Percentiles rank a stretch among this genome's conserved stretches.
Conservation (phyloP, 768 basidiomycete species). For the Tricholoma bakamatsutake region DNA sequence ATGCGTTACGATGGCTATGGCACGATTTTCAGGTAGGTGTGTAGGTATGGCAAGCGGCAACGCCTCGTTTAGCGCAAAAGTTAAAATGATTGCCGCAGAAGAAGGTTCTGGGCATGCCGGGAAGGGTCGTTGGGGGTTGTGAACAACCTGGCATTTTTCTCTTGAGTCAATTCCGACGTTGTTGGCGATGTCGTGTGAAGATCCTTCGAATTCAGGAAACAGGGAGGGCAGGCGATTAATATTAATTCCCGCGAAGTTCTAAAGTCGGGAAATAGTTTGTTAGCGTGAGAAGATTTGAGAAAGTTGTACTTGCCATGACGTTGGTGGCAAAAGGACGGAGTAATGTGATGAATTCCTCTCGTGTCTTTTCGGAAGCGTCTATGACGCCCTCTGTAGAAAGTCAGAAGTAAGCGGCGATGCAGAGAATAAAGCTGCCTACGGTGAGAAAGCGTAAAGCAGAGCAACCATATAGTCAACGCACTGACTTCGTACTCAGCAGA, state of each 20-base stretch:
- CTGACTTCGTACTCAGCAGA: conserved; percentile 16
- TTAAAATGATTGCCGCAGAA: conserved; percentile 45
- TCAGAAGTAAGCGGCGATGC: conserved; percentile 8
- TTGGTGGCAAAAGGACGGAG: conserved; percentile 34
- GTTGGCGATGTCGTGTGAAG: not conserved
- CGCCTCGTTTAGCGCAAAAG: conserved; percentile 46
- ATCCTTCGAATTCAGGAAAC: not conserved
- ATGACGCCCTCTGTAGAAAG: conserved; percentile 27
- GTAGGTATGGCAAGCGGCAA: conserved; percentile 37
- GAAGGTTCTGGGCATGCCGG: conserved; percentile 30
- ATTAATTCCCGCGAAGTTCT: not conserved
- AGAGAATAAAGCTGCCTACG: conserved; percentile 23
- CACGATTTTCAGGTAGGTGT: conserved; percentile 46
- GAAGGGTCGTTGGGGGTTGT: conserved; percentile 5
- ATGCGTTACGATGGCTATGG: conserved; percentile 36
- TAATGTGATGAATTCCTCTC: conserved; percentile 34
- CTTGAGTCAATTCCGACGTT: not conserved
- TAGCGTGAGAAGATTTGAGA: conserved; percentile 1
- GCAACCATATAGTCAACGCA: conserved; percentile 32
- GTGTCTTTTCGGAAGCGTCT: conserved; percentile 29
- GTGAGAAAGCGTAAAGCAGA: conserved; percentile 33
- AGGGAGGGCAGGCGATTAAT: not conserved
- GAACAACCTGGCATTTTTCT: not conserved
- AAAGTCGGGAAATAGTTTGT: not conserved
- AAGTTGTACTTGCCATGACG: not conserved